Conservation (phyloP, 768 basidiomycete genomes). For the Chalciporus piperatus region DNA sequence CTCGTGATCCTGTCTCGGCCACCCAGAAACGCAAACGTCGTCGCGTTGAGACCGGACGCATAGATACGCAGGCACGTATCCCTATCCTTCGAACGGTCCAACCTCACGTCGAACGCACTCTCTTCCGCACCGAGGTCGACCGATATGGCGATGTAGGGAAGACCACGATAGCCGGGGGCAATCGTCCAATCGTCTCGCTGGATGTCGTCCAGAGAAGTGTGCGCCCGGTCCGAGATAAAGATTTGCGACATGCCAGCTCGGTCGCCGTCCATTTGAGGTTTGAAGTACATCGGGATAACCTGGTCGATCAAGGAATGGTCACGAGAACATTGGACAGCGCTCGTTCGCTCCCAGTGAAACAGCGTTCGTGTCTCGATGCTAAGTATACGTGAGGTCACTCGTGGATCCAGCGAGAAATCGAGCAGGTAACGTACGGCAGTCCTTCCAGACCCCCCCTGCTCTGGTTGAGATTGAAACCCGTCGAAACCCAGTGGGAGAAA, state of each 20-base stretch:
- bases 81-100: no score
- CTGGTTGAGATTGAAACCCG: neutral
- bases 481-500: slow-evolving; percentile 12
- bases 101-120: no score
- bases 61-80: no score
- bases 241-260: neutral
- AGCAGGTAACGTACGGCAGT: no score
- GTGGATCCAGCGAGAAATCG: no score
- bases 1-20: no score
- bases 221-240: slow-evolving; percentile 3
- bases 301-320: slow-evolving; percentile 3
- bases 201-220: neutral
- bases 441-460: no score
- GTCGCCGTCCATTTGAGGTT: neutral
- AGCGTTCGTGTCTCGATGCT: neutral
- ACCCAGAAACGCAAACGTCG: neutral
- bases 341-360: slow-evolving; percentile 3
- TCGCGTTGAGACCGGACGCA: no score
- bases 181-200: neutral
- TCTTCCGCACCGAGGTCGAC: neutral
- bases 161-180: neutral
- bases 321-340: slow-evolving; percentile 3
- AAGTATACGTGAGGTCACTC: neutral
- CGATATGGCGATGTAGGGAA: neutral
- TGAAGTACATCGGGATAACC: slow-evolving; percentile 6